A percentile compares a stretch with the other conserved stretches of the same genome.
phyloP scores from a whole-genome alignment of 2,329 filamentous ascomycete genomes.

The Pyrenochaeta sp. region DNA sequence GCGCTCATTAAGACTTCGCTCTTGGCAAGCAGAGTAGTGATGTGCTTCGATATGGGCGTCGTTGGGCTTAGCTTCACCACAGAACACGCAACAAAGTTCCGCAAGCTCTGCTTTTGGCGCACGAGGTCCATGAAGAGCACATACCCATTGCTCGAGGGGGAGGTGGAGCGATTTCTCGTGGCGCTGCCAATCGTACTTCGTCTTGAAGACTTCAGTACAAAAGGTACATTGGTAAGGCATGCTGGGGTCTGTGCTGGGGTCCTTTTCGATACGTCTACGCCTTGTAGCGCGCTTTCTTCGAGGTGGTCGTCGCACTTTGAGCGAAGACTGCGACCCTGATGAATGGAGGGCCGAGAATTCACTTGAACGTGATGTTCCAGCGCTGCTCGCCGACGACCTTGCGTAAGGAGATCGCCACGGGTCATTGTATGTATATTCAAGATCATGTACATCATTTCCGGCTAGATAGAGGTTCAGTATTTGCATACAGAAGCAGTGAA shows the following conservation, averaged over 20 bases:
- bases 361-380: conserved; percentile 33
- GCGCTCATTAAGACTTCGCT: conserved; percentile 30
- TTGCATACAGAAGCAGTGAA: background rate
- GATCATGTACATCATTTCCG: background rate
- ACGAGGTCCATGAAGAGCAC: conserved; percentile 24
- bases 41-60: conserved; percentile 30
- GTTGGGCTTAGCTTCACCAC: conserved; percentile 18
- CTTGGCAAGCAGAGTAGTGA: conserved; percentile 30
- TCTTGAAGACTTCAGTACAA: conserved; percentile 42
- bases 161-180: conserved; percentile 43
- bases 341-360: conserved; percentile 25
- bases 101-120: conserved; percentile 17
- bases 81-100: conserved; percentile 32
- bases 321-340: conserved; percentile 26
- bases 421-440: conserved; percentile 7
- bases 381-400: conserved; percentile 34
- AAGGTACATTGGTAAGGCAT: conserved; percentile 41
- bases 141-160: conserved; percentile 38
- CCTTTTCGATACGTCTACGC: conserved; percentile 18
- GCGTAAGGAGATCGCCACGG: conserved; percentile 22
- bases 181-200: conserved; percentile 40
- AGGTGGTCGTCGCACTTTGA: conserved; percentile 15
- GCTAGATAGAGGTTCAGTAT: conserved; percentile 2
- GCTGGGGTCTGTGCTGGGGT: conserved; percentile 11
- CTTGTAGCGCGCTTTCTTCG: conserved; percentile 20